phyloP scores from a whole-genome alignment of 164 flowering plant species.

The Brasenia schreberi region DNA sequence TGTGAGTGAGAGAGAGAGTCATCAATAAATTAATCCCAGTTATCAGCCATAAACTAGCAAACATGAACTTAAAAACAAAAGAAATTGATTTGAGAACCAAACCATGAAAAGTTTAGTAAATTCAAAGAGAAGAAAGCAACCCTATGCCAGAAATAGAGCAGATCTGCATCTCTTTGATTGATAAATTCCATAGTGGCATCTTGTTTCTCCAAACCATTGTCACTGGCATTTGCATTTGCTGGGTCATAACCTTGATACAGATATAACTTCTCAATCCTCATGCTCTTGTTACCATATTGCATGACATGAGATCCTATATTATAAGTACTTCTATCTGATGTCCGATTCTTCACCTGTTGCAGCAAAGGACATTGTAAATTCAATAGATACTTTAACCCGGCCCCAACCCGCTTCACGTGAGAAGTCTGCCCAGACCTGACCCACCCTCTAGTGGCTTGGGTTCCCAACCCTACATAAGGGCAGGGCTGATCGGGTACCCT shows the following conservation, averaged over 20 bases:
- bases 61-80: no score
- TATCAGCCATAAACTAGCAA: no score
- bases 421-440: no score
- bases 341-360: constrained; percentile 56
- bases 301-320: constrained; percentile 85
- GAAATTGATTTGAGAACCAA: no score
- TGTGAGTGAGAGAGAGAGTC: no score
- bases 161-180: constrained; percentile 92
- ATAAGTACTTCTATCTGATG: constrained; percentile 63
- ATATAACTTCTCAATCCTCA: constrained; percentile 52
- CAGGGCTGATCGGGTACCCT: no score
- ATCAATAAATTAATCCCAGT: no score
- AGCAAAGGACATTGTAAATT: not conserved
- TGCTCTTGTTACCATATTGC: constrained; percentile 74
- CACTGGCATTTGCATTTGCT: constrained; percentile 33
- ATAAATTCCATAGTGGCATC: constrained; percentile 33
- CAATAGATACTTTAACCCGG: not conserved
- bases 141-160: constrained; percentile 64
- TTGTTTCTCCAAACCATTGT: constrained; percentile 13
- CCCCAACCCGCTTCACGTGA: no score
- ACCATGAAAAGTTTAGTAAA: no score
- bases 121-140: constrained; percentile 16
- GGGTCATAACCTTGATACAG: constrained; percentile 84
- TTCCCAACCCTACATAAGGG: no score
- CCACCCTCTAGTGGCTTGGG: no score